These are phyloP conservation scores for Schizosaccharomyces octosporus DNA, from an alignment of 805 yeast genomes.

Conservation along the genomic window DNA sequence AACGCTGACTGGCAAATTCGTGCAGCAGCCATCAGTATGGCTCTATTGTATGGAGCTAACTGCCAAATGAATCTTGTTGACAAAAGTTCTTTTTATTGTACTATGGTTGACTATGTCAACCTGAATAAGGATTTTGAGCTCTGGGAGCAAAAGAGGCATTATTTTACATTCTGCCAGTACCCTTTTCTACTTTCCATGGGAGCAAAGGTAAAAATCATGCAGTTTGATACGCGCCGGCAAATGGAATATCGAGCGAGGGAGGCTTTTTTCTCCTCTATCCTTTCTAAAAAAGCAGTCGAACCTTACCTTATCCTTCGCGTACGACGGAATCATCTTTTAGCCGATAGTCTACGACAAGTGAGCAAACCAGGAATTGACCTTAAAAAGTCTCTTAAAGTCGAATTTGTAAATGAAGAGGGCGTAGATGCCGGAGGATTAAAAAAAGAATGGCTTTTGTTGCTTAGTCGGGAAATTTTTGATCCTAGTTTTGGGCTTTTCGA, in stretches of 20 bases:
- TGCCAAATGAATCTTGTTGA: constrained; percentile 12
- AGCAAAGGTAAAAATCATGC: constrained; percentile 54
- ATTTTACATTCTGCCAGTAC: constrained; percentile 48
- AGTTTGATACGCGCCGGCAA: constrained; percentile 51
- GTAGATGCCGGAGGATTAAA: constrained; percentile 86
- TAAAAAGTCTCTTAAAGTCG: constrained; percentile 51
- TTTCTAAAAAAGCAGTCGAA: constrained; percentile 33
- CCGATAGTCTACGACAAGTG: constrained; percentile 38
- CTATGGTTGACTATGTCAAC: constrained; percentile 57
- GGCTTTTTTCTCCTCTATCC: constrained; percentile 56
- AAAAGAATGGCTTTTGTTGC: constrained; percentile 75
- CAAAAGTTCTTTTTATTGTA: constrained; percentile 40
- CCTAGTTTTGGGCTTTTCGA: constrained; percentile 43
- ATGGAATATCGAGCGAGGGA: constrained; percentile 80
- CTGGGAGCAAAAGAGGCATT: constrained; percentile 30
- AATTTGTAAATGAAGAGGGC: constrained; percentile 73
- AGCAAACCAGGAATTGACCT: constrained; percentile 30
- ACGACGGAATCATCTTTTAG: constrained; percentile 38
- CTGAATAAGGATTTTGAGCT: constrained; percentile 56
- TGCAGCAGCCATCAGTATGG: constrained; percentile 36
- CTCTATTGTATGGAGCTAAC: constrained; percentile 18
- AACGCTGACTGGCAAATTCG: constrained; percentile 62
- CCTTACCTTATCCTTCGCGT: constrained; percentile 47
- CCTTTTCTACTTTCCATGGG: constrained; percentile 69
- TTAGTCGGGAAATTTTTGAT: constrained; percentile 45